Conservation (phyloP, 192 early-diverging fungal species). For the Allomyces arbusculus region DNA sequence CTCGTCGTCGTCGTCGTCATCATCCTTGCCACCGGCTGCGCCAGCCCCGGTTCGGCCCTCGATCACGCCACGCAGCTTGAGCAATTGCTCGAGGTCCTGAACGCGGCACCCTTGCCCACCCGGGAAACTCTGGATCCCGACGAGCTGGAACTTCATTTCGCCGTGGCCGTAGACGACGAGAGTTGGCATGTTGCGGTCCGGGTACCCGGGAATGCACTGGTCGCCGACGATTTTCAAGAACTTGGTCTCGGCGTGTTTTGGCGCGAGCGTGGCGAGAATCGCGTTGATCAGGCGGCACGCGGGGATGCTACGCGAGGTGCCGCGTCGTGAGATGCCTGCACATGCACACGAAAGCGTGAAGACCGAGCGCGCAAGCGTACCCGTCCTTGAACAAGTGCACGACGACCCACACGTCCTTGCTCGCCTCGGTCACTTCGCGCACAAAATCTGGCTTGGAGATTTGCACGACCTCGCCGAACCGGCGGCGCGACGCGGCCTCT, state of each 20-base stretch:
- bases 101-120: neutral
- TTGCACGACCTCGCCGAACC: slow-evolving; percentile 62
- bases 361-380: slow-evolving; percentile 9
- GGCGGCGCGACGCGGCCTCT: slow-evolving; percentile 41
- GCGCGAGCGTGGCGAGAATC: slow-evolving; percentile 48
- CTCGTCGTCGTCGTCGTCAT: neutral
- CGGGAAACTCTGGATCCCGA: slow-evolving; percentile 20
- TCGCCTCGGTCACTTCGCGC: slow-evolving; percentile 72
- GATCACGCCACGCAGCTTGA: neutral
- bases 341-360: too few species aligned
- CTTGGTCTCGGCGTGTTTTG: slow-evolving; percentile 65
- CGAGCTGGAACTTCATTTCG: slow-evolving; percentile 65
- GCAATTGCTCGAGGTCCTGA: neutral
- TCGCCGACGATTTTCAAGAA: slow-evolving; percentile 83
- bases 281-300: slow-evolving; percentile 67
- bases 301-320: slow-evolving; percentile 30
- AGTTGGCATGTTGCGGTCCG: slow-evolving; percentile 71
- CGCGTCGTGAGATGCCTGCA: too few species aligned
- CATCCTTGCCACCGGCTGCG: neutral
- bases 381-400: slow-evolving; percentile 43
- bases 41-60: neutral
- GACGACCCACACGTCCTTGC: slow-evolving; percentile 40
- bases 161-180: slow-evolving; percentile 79
- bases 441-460: slow-evolving; percentile 89
- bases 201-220: slow-evolving; percentile 88